Evolutionary conservation across 2,329 filamentous ascomycete species (phyloP), one percentile per base, ranked within the genome.

Genomic region (Paracorniculantispora psalliotae): DNA sequence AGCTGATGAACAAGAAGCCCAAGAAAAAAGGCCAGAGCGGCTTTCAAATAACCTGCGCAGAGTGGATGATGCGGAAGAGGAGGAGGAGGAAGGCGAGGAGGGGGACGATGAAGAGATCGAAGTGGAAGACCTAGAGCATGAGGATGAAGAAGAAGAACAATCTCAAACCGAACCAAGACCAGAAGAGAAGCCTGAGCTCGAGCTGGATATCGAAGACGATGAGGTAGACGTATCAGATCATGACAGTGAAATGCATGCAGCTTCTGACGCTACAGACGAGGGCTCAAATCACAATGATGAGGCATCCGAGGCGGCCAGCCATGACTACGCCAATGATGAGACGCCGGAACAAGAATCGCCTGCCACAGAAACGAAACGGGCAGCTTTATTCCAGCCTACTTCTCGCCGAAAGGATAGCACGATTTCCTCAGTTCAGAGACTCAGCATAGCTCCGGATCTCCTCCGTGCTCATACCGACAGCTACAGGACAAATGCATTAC

Each of bases 241-340:
- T 4, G 50, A 50, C 13, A 23, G 30, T n/a, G 39, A 23, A 23
- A 26, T 12, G 6, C 13, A 2, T 17, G 13, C n/a, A 9, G 37
- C 25, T 15, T 28, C 25, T 17, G 21, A 59, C 10, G 53, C 30
- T 59, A 60, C 66, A 17, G 39, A 63, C 8, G 57, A 63, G 43
- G 59, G 57, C n/a, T 54, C 67, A 23, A 47, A 50, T 3, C 39
- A 49, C 23, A 50, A 63, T 7, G 44, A 25, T 28, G 46, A 59
- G 17, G 57, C 62, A 8, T 51, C 58, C 23, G 61, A 61, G 12
- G 26, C 13, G 26, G 46, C 46, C 13, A 35, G 62, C 15, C 61
- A 59, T 26, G 72, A 75, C 39, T 66, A 68, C 9, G 73, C 75
- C 12, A 79, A 83, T 62, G 65, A 82, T 25, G 79, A 85, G 52